Conservation (phyloP, 2,329 filamentous ascomycete species). For the Aspergillus floridensis region DNA sequence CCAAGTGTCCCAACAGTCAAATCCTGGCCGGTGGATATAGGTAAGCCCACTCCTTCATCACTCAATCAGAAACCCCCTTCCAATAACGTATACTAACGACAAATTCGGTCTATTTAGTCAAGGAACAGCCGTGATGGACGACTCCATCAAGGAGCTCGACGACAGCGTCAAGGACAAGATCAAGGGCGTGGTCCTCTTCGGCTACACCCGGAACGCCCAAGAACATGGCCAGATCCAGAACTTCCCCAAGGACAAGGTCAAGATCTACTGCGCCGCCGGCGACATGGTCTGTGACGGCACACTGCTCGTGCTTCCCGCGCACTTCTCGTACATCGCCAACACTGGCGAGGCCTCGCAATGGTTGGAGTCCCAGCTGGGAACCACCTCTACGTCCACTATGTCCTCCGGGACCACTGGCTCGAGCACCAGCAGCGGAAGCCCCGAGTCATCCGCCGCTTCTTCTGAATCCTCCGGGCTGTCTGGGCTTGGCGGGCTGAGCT, state of each 20-base stretch:
- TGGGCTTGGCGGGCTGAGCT: not conserved
- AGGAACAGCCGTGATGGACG: constrained; percentile 46
- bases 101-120: constrained; percentile 21
- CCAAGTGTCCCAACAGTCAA: constrained; percentile 46
- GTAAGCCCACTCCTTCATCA: constrained; percentile 12
- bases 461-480: not conserved
- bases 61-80: rapidly evolving
- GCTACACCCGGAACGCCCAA: constrained; percentile 43
- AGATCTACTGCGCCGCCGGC: constrained; percentile 49
- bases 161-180: constrained; percentile 31
- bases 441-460: not conserved
- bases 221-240: constrained; percentile 41
- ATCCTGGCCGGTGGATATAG: constrained; percentile 48
- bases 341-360: constrained; percentile 29
- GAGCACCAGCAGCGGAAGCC: not conserved
- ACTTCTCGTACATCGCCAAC: constrained; percentile 39
- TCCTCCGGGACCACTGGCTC: not conserved
- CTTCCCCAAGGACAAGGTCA: constrained; percentile 44
- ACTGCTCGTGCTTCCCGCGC: constrained; percentile 39
- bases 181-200: constrained; percentile 43
- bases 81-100: not conserved
- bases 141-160: constrained; percentile 38
- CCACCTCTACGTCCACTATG: not conserved
- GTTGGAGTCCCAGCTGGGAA: constrained; percentile 21
- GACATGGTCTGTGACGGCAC: constrained; percentile 52